Conservation (phyloP, 352 stramenopile species). For the Pythium phragmiticola region DNA sequence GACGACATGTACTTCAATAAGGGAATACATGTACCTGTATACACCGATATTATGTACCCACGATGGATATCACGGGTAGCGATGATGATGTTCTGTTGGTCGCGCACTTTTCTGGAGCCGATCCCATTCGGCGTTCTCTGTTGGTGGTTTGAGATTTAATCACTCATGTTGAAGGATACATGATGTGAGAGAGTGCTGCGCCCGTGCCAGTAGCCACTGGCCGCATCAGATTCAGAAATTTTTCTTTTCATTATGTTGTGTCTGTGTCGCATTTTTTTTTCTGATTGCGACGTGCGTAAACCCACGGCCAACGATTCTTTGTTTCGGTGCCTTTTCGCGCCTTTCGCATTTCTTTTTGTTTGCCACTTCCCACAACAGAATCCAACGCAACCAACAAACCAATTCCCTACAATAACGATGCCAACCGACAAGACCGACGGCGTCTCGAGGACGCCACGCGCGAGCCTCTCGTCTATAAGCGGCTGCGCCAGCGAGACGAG, state of each 20-base stretch:
- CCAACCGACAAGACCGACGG: not conserved
- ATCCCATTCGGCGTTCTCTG: no score
- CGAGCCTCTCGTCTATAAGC: slow-evolving; percentile 1
- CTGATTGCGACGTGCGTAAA: no score
- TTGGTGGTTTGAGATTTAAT: no score
- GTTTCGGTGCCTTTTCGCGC: not conserved
- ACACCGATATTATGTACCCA: not conserved
- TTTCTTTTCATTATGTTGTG: no score
- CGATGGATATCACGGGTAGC: not conserved
- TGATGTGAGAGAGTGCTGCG: no score
- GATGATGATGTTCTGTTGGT: no score
- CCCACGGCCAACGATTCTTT: no score
- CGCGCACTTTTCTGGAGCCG: no score
- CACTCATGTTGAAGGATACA: no score
- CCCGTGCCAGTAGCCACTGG: no score
- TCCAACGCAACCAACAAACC: not conserved
- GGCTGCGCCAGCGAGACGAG: not conserved
- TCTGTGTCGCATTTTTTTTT: no score
- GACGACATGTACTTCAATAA: not conserved
- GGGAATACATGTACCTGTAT: not conserved
- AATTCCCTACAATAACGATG: not conserved
- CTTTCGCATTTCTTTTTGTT: not conserved
- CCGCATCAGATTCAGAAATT: no score
- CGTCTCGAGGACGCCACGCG: slow-evolving; percentile 5
- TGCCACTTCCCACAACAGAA: not conserved